A percentile compares a stretch with the other conserved stretches of the same genome.
phyloP scores from a whole-genome alignment of 2,329 filamentous ascomycete genomes.

The Ceratocystis papillata region DNA sequence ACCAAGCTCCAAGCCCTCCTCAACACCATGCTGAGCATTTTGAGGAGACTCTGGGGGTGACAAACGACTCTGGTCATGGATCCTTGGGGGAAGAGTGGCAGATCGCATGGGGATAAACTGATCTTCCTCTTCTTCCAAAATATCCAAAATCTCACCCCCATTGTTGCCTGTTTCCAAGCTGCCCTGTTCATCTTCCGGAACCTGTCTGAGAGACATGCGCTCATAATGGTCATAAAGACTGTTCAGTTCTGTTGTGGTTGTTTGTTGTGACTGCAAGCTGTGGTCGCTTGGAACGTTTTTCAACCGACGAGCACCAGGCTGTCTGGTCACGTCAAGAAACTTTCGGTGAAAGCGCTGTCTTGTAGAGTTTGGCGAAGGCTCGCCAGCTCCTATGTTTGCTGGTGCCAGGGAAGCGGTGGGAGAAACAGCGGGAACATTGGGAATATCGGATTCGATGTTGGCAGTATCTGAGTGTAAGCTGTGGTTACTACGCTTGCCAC shows the following conservation, averaged over 20 bases:
- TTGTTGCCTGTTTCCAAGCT: slow-evolving; percentile 17
- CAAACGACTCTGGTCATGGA: background rate
- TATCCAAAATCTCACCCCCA: slow-evolving; percentile 14
- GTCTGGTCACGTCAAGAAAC: slow-evolving; percentile 15
- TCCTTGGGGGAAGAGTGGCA: slow-evolving; percentile 6
- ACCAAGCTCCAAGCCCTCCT: background rate
- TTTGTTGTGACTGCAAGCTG: slow-evolving; percentile 19
- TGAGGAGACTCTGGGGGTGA: slow-evolving; percentile 24
- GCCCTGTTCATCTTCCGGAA: slow-evolving; percentile 30
- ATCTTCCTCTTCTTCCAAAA: slow-evolving; percentile 20
- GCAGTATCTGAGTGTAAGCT: slow-evolving; percentile 31
- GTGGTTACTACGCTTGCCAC: slow-evolving; percentile 28
- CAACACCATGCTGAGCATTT: slow-evolving; percentile 22
- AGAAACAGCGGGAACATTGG: slow-evolving; percentile 33
- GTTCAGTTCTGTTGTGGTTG: slow-evolving; percentile 35
- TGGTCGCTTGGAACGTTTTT: slow-evolving; percentile 18
- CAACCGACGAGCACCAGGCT: slow-evolving; percentile 16
- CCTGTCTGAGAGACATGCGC: slow-evolving; percentile 42
- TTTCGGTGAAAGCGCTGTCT: slow-evolving; percentile 22
- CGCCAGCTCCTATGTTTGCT: slow-evolving; percentile 24
- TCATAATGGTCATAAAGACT: slow-evolving; percentile 50
- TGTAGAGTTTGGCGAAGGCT: slow-evolving; percentile 16
- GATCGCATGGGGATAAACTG: slow-evolving; percentile 15
- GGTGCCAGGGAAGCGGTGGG: slow-evolving; percentile 36
- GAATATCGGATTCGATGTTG: slow-evolving; percentile 31